A percentile compares a stretch with the other conserved stretches of the same genome.
These are phyloP conservation scores for Neurospora sp. DNA, from an alignment of 495 filamentous ascomycete genomes.

Conservation along the genomic window DNA sequence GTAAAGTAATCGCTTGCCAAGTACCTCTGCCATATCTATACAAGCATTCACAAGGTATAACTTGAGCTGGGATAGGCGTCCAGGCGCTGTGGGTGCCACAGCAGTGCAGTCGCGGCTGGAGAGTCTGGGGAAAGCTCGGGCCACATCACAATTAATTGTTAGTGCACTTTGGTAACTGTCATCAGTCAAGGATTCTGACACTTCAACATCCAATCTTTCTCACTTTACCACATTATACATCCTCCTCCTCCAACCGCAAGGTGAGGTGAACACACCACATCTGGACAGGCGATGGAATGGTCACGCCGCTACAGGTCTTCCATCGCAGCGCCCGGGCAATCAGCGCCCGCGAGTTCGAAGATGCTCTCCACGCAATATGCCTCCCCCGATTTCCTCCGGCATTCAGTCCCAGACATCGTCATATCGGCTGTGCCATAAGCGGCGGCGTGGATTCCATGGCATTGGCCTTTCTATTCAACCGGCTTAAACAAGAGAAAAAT, in stretches of 20 bases:
- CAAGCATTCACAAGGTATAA: neutral
- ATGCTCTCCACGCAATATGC: conserved; percentile 42
- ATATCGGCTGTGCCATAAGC: conserved; percentile 56
- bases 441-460: conserved; percentile 97
- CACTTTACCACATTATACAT: neutral
- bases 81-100: too few species aligned
- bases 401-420: conserved; percentile 13
- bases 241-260: neutral
- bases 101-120: too few species aligned
- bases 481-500: conserved; percentile 12
- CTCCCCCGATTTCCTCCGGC: conserved; percentile 27
- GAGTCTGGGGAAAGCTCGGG: neutral
- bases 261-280: neutral
- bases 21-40: neutral
- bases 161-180: neutral
- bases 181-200: neutral
- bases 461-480: conserved; percentile 60
- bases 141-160: neutral
- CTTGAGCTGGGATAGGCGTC: neutral
- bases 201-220: neutral
- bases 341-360: conserved; percentile 39
- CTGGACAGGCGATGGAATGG: conserved; percentile 31
- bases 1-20: accelerated
- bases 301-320: conserved; percentile 27
- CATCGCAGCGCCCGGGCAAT: conserved; percentile 38